Percentiles rank a stretch among this genome's conserved stretches.
Conservation (phyloP, 768 basidiomycete species). For the Russula sp. region DNA sequence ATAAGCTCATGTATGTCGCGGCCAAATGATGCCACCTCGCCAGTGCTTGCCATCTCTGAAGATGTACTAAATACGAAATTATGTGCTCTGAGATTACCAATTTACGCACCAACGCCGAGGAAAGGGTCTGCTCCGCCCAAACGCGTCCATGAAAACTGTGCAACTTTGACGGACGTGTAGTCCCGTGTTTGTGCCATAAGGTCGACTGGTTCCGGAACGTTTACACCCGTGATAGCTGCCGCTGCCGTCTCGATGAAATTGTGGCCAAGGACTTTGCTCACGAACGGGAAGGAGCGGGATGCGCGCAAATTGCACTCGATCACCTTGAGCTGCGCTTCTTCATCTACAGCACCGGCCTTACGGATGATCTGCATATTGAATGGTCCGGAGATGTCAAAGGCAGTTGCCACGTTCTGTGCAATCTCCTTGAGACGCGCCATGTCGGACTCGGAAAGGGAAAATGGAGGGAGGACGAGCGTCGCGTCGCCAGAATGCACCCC, state of each 20-base stretch:
- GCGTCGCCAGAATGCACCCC: constrained; percentile 99
- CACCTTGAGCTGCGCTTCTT: constrained; percentile 82
- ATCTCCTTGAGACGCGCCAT: constrained; percentile 89
- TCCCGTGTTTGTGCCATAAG: constrained; percentile 86
- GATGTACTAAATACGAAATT: neutral
- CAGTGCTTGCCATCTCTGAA: constrained; percentile 96
- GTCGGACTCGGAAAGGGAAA: constrained; percentile 70
- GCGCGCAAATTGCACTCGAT: constrained; percentile 99
- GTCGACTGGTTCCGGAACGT: constrained; percentile 89
- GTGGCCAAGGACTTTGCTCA: constrained; percentile 94
- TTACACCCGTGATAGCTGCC: constrained; percentile 76
- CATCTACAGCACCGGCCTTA: constrained; percentile 53
- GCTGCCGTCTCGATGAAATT: constrained; percentile 97
- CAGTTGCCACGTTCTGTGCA: constrained; percentile 90
- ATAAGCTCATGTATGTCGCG: constrained; percentile 93
- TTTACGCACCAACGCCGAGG: constrained; percentile 80
- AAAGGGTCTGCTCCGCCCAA: constrained; percentile 95
- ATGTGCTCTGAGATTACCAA: neutral
- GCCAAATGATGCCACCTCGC: constrained; percentile 96
- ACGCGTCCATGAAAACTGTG: constrained; percentile 98
- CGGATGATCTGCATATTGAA: constrained; percentile 99
- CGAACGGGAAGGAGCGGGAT: constrained; percentile 98
- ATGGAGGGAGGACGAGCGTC: constrained; percentile 93
- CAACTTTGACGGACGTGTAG: constrained; percentile 95
- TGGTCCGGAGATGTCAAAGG: constrained; percentile 95